These are phyloP conservation scores for Chenopodium album DNA, from an alignment of 148 eudicot species.

Conservation along the genomic window DNA sequence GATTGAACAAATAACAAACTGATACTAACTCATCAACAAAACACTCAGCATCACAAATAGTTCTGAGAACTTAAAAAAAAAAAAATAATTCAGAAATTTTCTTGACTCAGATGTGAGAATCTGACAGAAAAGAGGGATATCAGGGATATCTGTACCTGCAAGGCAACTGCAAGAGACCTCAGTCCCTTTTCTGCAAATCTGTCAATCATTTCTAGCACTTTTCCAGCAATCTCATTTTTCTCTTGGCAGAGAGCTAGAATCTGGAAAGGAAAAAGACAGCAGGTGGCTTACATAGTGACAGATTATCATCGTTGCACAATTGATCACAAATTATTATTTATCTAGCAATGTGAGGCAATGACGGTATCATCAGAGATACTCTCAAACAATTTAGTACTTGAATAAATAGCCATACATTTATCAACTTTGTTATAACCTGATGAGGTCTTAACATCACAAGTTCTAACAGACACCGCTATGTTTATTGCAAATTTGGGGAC, in stretches of 20 bases:
- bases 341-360: background rate
- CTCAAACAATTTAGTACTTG: background rate
- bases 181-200: conserved; percentile 74
- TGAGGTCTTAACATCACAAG: background rate
- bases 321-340: background rate
- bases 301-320: background rate
- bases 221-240: conserved; percentile 52
- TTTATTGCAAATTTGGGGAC: background rate
- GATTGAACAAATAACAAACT: background rate
- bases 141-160: conserved; percentile 46
- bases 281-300: background rate
- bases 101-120: background rate
- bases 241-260: conserved; percentile 59
- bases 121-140: background rate
- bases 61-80: background rate
- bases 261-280: conserved; percentile 30
- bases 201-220: conserved; percentile 57
- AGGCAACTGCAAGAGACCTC: conserved; percentile 67
- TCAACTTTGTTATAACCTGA: background rate
- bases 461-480: background rate
- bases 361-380: background rate
- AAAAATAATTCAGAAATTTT: background rate
- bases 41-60: background rate
- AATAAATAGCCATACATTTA: background rate
- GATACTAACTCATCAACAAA: background rate